Base-by-base conservation (phyloP, 805 yeast genomes). In the Vanderwaltozyma yarrowii region DNA sequence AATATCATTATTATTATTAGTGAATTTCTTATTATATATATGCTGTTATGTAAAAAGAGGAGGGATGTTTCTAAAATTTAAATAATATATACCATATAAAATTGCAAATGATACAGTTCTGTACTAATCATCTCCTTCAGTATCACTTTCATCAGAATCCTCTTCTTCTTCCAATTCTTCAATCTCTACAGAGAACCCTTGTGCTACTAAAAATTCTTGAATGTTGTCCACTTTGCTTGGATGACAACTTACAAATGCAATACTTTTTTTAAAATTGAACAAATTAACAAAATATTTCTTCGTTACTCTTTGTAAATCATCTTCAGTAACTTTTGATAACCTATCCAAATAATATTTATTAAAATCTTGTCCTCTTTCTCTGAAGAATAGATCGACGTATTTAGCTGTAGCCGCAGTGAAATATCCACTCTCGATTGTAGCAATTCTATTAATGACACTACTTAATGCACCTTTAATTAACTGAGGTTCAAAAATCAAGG, bases 381-480 rank as follows among this genome's bases (percentile, higher is more conserved):
- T 71, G 51, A 87, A 65, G 20, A 77, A 70, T 43, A 73, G 70
- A 58, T 86, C 89, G 32, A 69, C 57, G 48, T 78, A 82, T 53
- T 78, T 82, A 15, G 70, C 65, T 37, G 69, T 63, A 13, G 92
- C 87, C 0, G 95, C 79, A 30, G 72, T 69, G 40, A 70, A 70
- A 32, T 67, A 68, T 46, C 80, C 78, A n/a, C 78, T 70, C 46
- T 83, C 88, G 5, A 66, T 60, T 18, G 76, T 70, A 0, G 95
- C 94, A 35, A 83, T 64, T 9, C 71, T 65, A 47, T 80, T 80
- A 19, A 87, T 88, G 35, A 85, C 71, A 11, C 83, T 71, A 39
- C 94, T 76, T 20, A 84, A 64, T 1, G 96, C 80, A 42, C 87
- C 88, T 45, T 77, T 76, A 19, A 87, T 62, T 45, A 73, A 65